Evolutionary conservation across 768 basidiomycete species (phyloP).

Genomic region (Tricholoma furcatifolium): DNA sequence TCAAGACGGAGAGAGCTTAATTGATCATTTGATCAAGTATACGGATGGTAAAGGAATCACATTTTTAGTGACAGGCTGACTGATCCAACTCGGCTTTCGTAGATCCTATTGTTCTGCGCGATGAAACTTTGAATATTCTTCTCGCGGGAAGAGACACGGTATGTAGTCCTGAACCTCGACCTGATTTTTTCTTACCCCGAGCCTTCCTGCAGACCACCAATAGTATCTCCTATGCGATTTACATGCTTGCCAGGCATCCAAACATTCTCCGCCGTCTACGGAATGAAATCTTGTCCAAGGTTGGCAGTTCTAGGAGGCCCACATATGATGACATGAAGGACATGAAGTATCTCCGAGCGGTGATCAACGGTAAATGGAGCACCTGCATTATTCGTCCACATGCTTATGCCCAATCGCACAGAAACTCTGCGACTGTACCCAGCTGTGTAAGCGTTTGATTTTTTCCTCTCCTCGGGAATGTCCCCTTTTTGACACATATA

Average conservation of each 20-base stretch:
- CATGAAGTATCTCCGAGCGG: constrained; percentile 42
- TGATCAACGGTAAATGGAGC: constrained; percentile 30
- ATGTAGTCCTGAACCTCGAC: background rate
- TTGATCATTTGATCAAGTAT: constrained; percentile 49
- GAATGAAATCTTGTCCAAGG: constrained; percentile 37
- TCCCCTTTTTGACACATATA: background rate
- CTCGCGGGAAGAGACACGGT: constrained; percentile 60
- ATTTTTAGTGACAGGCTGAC: constrained; percentile 1
- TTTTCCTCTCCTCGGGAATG: background rate
- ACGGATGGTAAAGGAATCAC: constrained; percentile 41
- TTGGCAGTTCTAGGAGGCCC: constrained; percentile 37
- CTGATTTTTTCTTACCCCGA: background rate
- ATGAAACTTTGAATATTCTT: constrained; percentile 53
- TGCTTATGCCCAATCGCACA: constrained; percentile 9
- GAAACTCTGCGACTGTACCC: constrained; percentile 45
- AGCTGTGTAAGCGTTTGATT: constrained; percentile 26
- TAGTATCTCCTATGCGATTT: constrained; percentile 39
- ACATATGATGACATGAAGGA: constrained; percentile 44
- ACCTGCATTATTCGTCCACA: background rate
- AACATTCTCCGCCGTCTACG: constrained; percentile 37
- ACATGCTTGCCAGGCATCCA: constrained; percentile 45
- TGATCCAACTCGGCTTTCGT: background rate
- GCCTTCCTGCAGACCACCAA: constrained; percentile 32
- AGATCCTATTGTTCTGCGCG: constrained; percentile 41
- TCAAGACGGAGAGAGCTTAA: constrained; percentile 41